Base-by-base conservation (phyloP, 73 alveolate genomes). In the Blepharisma japonicum region DNA sequence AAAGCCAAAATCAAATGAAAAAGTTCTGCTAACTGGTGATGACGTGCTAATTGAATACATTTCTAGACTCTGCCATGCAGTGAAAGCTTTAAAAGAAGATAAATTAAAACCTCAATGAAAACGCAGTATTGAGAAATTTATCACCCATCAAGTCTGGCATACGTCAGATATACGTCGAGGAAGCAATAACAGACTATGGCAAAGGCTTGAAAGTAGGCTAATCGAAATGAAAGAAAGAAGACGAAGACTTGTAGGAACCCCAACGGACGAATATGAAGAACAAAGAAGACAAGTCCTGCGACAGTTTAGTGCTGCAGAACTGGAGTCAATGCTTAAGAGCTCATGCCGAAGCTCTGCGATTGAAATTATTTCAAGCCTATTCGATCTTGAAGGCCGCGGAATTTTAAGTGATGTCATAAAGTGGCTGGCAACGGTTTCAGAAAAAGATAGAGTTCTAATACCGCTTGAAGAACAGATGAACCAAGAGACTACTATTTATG, bases 321-420 rank as follows among this genome's bases (percentile, higher is more conserved):
- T 88, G 7, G 95, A 88, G 72, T 89, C 84, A 39, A 88, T 88
- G 95, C 83, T 88, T 6, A 68, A 81, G 47, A 82, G 92, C 14
- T 82, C 91, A 23, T 84, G 89, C 0, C 81, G 87, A 54, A 88
- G 81, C 74, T 89, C 87, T 7, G 95, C 95, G 0, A 79, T 80
- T 48, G 95, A 88, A 81, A 92, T 88, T 1, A 86, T 88, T 18
- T 79, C 89, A 6, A 79, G 91, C 42, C 81, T 88, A 2, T 80
- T 88, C 38, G 83, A 88, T 50, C 45, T 18, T 14, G 74, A 42
- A 18, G 81, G 85, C 48, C 72, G 68, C 74, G 95, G 95, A 38
- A 90, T 88, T 6, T 86, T 88, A 7, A 88, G 92, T 45, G 95
- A 88, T 51, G 84, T 88, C 6, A 88, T 88, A 7, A 79, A 82